phyloP scores from a whole-genome alignment of 2,329 filamentous ascomycete species.

The Trichoderma aggressivum region DNA sequence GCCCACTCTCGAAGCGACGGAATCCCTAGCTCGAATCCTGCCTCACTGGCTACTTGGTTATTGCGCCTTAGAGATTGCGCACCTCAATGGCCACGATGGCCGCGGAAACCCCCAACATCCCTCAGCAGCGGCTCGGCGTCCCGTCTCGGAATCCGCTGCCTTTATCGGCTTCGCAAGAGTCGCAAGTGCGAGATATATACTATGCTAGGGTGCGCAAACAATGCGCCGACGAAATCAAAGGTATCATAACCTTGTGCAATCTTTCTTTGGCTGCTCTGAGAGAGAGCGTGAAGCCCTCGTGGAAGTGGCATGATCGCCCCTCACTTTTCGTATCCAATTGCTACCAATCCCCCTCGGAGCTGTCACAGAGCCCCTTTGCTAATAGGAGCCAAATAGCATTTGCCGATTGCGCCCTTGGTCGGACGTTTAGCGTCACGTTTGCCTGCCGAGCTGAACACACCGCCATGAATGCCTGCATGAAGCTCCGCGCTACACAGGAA shows the following conservation, averaged over 20 bases:
- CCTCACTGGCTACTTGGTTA: neutral
- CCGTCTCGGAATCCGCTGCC: constrained; percentile 76
- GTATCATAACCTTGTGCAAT: constrained; percentile 37
- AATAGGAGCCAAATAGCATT: constrained; percentile 61
- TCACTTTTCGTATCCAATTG: neutral
- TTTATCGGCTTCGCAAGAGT: constrained; percentile 76
- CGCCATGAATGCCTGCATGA: constrained; percentile 93
- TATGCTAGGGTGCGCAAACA: constrained; percentile 72
- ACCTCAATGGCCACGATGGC: constrained; percentile 32
- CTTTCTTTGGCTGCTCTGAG: neutral
- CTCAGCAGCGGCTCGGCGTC: constrained; percentile 39
- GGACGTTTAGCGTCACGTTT: constrained; percentile 85
- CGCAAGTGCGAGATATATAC: constrained; percentile 76
- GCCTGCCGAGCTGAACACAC: constrained; percentile 75
- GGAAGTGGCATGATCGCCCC: neutral
- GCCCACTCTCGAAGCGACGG: neutral
- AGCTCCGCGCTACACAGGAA: constrained; percentile 74
- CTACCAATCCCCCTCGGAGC: neutral
- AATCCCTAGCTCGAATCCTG: neutral
- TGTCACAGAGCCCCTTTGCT: neutral
- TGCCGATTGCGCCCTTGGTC: constrained; percentile 80
- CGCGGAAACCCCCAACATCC: constrained; percentile 31
- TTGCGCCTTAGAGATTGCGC: neutral
- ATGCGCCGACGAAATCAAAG: constrained; percentile 76
- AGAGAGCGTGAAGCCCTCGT: neutral